These are phyloP conservation scores for Fusarium papillatum DNA, from an alignment of 2,329 filamentous ascomycete species.

Conservation along the genomic window DNA sequence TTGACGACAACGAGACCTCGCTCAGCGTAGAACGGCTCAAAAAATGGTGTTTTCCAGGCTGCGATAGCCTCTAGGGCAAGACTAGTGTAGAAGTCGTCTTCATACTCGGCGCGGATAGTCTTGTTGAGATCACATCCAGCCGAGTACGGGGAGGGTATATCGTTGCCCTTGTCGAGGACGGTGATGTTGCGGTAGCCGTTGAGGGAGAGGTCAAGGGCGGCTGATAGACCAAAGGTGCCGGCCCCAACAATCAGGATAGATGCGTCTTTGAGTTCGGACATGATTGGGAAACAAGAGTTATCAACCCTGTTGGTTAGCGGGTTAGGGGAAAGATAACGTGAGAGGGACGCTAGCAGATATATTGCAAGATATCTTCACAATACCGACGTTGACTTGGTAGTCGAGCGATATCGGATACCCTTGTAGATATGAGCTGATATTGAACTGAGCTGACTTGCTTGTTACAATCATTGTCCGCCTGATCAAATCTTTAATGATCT, in stretches of 20 bases:
- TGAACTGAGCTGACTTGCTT: not conserved
- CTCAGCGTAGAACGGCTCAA: slow-evolving; percentile 62
- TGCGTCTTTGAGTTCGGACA: not conserved
- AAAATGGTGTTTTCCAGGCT: slow-evolving; percentile 64
- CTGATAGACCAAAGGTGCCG: slow-evolving; percentile 48
- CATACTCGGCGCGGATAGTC: slow-evolving; percentile 70
- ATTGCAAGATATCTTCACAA: not conserved
- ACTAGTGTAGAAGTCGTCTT: slow-evolving; percentile 67
- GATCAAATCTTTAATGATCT: not conserved
- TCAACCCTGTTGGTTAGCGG: not conserved
- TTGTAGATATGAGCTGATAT: not conserved
- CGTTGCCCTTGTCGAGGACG: slow-evolving; percentile 44
- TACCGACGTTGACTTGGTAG: not conserved
- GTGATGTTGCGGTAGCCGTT: slow-evolving; percentile 50
- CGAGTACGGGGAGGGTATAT: slow-evolving; percentile 48
- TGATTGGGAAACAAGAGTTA: not conserved
- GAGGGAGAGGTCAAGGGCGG: slow-evolving; percentile 43
- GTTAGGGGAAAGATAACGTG: not conserved
- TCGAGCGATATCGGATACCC: not conserved
- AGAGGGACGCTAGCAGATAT: not conserved
- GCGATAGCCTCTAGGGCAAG: slow-evolving; percentile 65
- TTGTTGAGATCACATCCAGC: slow-evolving; percentile 73
- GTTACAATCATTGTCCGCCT: not conserved
- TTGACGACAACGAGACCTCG: slow-evolving; percentile 58
- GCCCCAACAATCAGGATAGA: slow-evolving; percentile 45